These are phyloP conservation scores for Cystofilobasidium ferigula DNA, from an alignment of 768 basidiomycete genomes.

Conservation along the genomic window DNA sequence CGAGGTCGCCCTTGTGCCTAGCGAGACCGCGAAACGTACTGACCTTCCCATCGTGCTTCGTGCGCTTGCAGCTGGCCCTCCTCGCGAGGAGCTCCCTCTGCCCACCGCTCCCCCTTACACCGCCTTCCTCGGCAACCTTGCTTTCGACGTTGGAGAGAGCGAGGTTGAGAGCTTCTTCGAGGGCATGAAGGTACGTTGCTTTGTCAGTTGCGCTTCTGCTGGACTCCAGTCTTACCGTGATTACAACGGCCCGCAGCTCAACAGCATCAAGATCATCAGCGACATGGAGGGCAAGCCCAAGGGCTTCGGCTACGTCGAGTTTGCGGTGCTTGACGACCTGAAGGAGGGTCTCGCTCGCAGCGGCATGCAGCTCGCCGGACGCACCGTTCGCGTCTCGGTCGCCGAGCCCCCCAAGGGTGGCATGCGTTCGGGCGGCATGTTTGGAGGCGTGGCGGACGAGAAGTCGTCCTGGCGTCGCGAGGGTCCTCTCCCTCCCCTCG, in stretches of 20 bases:
- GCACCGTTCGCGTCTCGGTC: conserved; percentile 78
- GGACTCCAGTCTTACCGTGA: no score
- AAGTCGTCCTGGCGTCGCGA: conserved; percentile 76
- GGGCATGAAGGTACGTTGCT: conserved; percentile 27
- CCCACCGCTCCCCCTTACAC: conserved; percentile 90
- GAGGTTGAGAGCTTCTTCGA: conserved; percentile 75
- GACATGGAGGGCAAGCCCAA: conserved; percentile 90
- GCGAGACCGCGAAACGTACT: conserved; percentile 4
- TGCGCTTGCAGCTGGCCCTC: conserved; percentile 41
- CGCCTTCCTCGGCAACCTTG: conserved; percentile 89
- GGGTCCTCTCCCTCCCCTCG: conserved; percentile 56
- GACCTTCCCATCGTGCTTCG: conserved; percentile 34
- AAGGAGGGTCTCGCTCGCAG: conserved; percentile 68
- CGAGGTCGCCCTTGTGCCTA: not conserved
- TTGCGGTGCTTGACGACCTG: conserved; percentile 69
- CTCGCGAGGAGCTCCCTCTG: conserved; percentile 86
- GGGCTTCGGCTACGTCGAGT: conserved; percentile 97
- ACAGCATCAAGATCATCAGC: conserved; percentile 81
- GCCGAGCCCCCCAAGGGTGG: conserved; percentile 79
- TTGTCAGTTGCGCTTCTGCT: not conserved
- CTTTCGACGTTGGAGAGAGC: conserved; percentile 76
- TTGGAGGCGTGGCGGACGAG: conserved; percentile 55
- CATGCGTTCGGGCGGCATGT: conserved; percentile 21
- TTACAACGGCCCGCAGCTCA: conserved; percentile 53
- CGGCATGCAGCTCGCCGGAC: conserved; percentile 66